Evolutionary conservation across 2,329 filamentous ascomycete species (phyloP).

Genomic region (Incumbomyces delicatus): DNA sequence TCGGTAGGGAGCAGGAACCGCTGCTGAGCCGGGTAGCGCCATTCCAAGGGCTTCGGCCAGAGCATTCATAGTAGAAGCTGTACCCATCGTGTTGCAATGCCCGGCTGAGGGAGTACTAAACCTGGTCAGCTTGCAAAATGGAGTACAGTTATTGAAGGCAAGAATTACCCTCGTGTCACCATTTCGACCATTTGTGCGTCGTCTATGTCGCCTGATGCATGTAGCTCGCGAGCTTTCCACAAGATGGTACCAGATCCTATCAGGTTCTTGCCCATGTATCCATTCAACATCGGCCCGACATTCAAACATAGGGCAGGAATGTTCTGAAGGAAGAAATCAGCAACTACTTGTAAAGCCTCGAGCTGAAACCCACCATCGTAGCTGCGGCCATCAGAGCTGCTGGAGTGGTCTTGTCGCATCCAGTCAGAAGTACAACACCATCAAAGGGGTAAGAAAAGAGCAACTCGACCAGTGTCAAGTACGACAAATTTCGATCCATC

Average conservation of each 20-base stretch:
- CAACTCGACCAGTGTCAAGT: constrained; percentile 40
- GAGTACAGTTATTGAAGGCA: background rate
- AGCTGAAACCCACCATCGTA: constrained; percentile 31
- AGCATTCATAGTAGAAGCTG: constrained; percentile 45
- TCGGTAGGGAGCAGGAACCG: constrained; percentile 43
- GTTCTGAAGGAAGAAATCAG: constrained; percentile 26
- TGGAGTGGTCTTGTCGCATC: constrained; percentile 46
- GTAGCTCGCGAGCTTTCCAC: constrained; percentile 41
- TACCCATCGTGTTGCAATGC: constrained; percentile 47
- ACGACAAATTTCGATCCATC: constrained; percentile 42
- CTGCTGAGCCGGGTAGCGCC: constrained; percentile 42
- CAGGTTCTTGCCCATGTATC: constrained; percentile 29
- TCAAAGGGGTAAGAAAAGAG: constrained; percentile 41
- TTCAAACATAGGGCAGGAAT: constrained; percentile 44
- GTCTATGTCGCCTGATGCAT: constrained; percentile 39
- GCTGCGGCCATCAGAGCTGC: constrained; percentile 44
- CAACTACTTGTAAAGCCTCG: constrained; percentile 1
- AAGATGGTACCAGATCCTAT: constrained; percentile 39
- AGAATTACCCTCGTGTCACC: constrained; percentile 31
- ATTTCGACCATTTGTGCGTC: constrained; percentile 38
- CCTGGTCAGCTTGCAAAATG: background rate
- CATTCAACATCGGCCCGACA: constrained; percentile 45
- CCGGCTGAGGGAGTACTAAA: constrained; percentile 36
- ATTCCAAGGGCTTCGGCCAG: constrained; percentile 45
- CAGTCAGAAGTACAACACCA: constrained; percentile 42